Evolutionary conservation across 768 basidiomycete species (phyloP).

Genomic region (Phylloporus rhodoxanthus): DNA sequence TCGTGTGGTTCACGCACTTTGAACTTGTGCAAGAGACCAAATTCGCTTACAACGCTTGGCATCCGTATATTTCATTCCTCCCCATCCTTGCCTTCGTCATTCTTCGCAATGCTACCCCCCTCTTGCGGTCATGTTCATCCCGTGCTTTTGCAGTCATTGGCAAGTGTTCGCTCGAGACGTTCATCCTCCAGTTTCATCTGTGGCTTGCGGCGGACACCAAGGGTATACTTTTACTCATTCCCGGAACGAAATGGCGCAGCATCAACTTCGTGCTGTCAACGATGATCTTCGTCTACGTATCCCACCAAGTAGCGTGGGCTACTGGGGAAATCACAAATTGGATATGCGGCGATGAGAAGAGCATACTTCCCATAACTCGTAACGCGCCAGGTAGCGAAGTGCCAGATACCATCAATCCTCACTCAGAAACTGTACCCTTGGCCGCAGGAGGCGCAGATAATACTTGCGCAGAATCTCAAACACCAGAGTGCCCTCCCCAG

Average conservation of each 20-base stretch:
- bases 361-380: conserved; percentile 19
- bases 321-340: conserved; percentile 63
- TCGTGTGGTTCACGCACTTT: conserved; percentile 80
- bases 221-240: conserved; percentile 73
- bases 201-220: conserved; percentile 85
- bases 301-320: conserved; percentile 69
- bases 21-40: conserved; percentile 74
- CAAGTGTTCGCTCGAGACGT: conserved; percentile 84
- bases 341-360: conserved; percentile 40
- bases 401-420: neutral
- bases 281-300: conserved; percentile 74
- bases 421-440: conserved; percentile 12
- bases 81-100: conserved; percentile 73
- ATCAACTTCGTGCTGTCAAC: conserved; percentile 74
- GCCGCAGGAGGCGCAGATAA: neutral
- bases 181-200: conserved; percentile 84
- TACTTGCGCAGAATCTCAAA: conserved; percentile 24
- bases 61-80: conserved; percentile 74
- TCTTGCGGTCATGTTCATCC: conserved; percentile 66
- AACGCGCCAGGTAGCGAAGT: neutral
- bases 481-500: conserved; percentile 31
- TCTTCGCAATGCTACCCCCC: conserved; percentile 69
- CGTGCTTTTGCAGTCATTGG: conserved; percentile 76
- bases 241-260: conserved; percentile 66
- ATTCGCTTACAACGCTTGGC: conserved; percentile 81